Evolutionary conservation across 805 yeast species (phyloP).

Genomic region (Wickerhamomyces canadensis): DNA sequence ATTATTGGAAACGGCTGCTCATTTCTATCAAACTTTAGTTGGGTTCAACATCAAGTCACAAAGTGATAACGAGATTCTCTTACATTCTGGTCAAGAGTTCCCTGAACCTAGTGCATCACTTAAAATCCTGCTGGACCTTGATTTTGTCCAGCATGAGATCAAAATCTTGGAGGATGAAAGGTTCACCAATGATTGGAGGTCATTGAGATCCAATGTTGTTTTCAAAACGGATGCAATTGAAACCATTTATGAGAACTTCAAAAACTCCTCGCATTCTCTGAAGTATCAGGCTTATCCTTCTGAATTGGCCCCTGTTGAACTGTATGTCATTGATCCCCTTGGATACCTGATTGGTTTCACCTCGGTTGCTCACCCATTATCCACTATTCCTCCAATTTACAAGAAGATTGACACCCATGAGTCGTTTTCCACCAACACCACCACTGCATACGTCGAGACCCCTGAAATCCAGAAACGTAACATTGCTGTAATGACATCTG

Average conservation of each 20-base stretch:
- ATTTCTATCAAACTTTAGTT: slow-evolving; percentile 51
- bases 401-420: slow-evolving; percentile 2
- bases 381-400: slow-evolving; percentile 36
- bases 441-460: slow-evolving; percentile 10
- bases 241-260: slow-evolving; percentile 22
- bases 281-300: slow-evolving; percentile 63
- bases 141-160: slow-evolving; percentile 20
- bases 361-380: slow-evolving; percentile 48
- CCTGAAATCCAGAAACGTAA: slow-evolving; percentile 24
- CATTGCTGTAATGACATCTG: slow-evolving; percentile 96
- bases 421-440: slow-evolving; percentile 12
- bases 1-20: slow-evolving; percentile 39
- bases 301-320: slow-evolving; percentile 67
- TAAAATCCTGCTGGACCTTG: slow-evolving; percentile 20
- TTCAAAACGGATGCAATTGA: slow-evolving; percentile 28
- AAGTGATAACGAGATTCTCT: slow-evolving; percentile 16
- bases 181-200: slow-evolving; percentile 43
- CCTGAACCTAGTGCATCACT: slow-evolving; percentile 25
- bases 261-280: slow-evolving; percentile 16
- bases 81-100: slow-evolving; percentile 26
- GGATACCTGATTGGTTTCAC: slow-evolving; percentile 83
- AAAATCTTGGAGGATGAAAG: slow-evolving; percentile 24
- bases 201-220: slow-evolving; percentile 36
- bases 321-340: slow-evolving; percentile 76
- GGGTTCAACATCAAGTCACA: slow-evolving; percentile 28